Conservation (phyloP, 164 flowering plant genomes). For the Magnolia officinalis region DNA sequence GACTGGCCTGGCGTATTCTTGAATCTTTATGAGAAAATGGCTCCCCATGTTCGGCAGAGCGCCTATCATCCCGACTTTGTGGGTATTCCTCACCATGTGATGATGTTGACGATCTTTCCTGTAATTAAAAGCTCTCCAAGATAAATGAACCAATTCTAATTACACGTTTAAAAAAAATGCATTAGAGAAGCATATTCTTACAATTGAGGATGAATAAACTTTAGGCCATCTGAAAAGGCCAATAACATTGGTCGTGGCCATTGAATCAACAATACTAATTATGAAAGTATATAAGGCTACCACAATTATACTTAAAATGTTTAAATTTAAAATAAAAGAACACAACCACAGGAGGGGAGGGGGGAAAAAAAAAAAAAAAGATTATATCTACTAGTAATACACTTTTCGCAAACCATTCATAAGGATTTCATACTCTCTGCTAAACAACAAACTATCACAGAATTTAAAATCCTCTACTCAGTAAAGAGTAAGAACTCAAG, state of each 20-base stretch:
- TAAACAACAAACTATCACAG: too few species aligned
- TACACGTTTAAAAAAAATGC: neutral
- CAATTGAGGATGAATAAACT: neutral
- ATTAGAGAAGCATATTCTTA: neutral
- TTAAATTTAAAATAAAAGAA: neutral
- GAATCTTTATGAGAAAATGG: constrained; percentile 51
- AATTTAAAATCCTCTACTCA: too few species aligned
- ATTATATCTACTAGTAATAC: neutral
- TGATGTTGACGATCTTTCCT: constrained; percentile 63
- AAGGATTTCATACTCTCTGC: neutral
- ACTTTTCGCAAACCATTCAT: neutral
- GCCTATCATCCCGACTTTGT: constrained; percentile 46
- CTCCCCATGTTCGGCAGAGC: constrained; percentile 32
- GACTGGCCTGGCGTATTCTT: constrained; percentile 42
- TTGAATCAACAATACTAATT: neutral
- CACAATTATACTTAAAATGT: neutral
- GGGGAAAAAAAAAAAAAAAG: neutral
- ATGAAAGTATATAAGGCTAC: neutral
- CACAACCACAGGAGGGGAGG: neutral
- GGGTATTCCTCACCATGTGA: constrained; percentile 46
- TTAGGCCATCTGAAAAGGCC: constrained; percentile 2
- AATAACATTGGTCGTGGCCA: neutral
- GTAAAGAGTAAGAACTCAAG: neutral
- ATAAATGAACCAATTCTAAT: constrained; percentile 14
- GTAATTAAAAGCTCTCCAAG: constrained; percentile 32